Conservation (phyloP, 2,329 filamentous ascomycete species). For the Trichoderma brevicompactum region DNA sequence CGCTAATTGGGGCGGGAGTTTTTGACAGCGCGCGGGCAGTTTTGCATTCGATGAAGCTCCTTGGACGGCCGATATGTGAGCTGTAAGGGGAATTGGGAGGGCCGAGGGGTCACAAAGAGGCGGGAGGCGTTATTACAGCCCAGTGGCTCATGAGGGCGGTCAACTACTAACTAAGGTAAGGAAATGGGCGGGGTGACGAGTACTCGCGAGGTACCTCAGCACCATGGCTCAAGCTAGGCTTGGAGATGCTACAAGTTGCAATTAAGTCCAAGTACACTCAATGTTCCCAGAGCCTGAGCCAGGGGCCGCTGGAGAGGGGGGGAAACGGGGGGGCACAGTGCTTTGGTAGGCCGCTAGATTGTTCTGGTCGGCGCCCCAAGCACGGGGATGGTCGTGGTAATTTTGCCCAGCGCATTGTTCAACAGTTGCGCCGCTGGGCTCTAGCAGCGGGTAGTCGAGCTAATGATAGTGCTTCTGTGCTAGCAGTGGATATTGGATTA, state of each 20-base stretch:
- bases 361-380: constrained; percentile 6
- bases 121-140: constrained; percentile 3
- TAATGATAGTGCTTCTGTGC: no score
- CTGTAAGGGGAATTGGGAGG: constrained; percentile 5
- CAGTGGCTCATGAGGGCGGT: constrained; percentile 15
- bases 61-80: not conserved
- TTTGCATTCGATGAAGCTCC: constrained; percentile 11
- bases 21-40: not conserved
- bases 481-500: no score
- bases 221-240: not conserved
- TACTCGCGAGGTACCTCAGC: not conserved
- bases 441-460: no score
- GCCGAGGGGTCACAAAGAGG: not conserved
- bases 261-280: not conserved
- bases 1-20: constrained; percentile 12
- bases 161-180: not conserved
- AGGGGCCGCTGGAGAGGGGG: not conserved
- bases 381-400: not conserved
- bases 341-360: constrained; percentile 21
- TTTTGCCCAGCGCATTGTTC: not conserved
- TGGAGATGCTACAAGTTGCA: no score
- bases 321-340: not conserved
- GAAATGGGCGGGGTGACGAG: constrained; percentile 21
- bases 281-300: constrained; percentile 1
- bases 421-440: no score